These are phyloP conservation scores for Quercus glauca DNA, from an alignment of 306 rosid species.

Conservation along the genomic window DNA sequence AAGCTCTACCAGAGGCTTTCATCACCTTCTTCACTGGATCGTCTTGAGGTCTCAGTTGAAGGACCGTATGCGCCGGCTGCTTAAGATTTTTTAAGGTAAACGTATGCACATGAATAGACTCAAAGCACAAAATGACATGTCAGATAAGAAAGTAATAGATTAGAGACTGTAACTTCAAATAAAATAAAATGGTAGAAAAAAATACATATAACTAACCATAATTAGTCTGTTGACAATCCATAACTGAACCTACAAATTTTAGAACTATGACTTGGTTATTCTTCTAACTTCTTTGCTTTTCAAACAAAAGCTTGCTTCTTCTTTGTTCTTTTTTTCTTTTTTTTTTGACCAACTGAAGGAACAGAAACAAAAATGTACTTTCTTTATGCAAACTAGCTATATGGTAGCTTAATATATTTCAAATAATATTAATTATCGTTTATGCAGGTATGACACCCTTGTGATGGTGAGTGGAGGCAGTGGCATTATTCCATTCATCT, in stretches of 20 bases:
- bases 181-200: no score
- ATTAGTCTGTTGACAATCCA: no score
- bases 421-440: not conserved
- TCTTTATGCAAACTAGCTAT: not conserved
- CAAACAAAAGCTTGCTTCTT: no score
- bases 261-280: no score
- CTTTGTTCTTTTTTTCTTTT: fast-evolving
- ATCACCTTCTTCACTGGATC: conserved; percentile 41
- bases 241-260: no score
- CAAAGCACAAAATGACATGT: no score
- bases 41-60: conserved; percentile 53
- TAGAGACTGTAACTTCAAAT: no score
- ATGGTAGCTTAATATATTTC: not conserved
- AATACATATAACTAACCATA: no score
- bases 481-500: conserved; percentile 73
- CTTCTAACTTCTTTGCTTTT: no score
- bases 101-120: no score
- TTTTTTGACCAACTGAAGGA: no score
- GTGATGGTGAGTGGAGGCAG: conserved; percentile 80
- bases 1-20: conserved; percentile 63
- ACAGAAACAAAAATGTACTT: not conserved
- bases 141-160: no score
- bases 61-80: conserved; percentile 75
- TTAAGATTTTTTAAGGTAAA: conserved; percentile 50
- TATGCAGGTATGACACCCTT: conserved; percentile 46